Evolutionary conservation across 2,329 filamentous ascomycete species (phyloP).

Genomic region (Uncinocarpus reesii): DNA sequence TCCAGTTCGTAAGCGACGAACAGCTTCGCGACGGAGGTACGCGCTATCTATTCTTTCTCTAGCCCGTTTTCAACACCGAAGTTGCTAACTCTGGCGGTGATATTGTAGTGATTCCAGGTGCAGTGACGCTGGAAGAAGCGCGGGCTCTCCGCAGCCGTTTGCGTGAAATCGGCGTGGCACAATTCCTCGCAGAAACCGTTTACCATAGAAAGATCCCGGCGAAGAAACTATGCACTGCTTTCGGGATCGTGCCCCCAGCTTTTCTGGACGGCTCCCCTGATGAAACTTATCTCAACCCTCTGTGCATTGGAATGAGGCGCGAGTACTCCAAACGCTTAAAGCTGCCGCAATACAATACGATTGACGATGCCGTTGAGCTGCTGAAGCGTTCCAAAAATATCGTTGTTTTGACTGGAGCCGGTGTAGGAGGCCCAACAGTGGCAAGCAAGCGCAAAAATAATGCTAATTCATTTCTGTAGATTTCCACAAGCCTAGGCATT

Average conservation of each 20-base stretch:
- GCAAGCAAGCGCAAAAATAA: neutral
- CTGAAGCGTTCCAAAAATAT: constrained; percentile 69
- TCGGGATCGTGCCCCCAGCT: constrained; percentile 62
- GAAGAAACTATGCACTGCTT: constrained; percentile 76
- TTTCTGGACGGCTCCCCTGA: constrained; percentile 66
- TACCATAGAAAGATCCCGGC: constrained; percentile 59
- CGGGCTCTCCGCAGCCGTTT: constrained; percentile 58
- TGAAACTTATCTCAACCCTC: constrained; percentile 61
- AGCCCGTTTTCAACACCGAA: neutral
- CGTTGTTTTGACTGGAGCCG: constrained; percentile 86
- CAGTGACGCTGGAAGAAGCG: constrained; percentile 60
- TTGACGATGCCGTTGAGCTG: constrained; percentile 76
- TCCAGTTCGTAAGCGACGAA: constrained; percentile 49
- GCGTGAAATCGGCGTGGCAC: constrained; percentile 62
- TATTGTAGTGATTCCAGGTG: constrained; percentile 36
- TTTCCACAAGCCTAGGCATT: constrained; percentile 92
- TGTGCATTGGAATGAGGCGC: constrained; percentile 66
- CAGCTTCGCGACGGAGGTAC: constrained; percentile 38
- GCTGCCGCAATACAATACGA: constrained; percentile 65
- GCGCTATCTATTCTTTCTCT: constrained; percentile 26
- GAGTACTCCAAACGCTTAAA: constrained; percentile 76
- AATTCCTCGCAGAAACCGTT: constrained; percentile 65
- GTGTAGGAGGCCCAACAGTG: constrained; percentile 36
- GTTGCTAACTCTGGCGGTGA: constrained; percentile 1
- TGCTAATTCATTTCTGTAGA: constrained; percentile 35